Evolutionary conservation across 2,329 filamentous ascomycete species (phyloP).

Genomic region (Venturia effusa): DNA sequence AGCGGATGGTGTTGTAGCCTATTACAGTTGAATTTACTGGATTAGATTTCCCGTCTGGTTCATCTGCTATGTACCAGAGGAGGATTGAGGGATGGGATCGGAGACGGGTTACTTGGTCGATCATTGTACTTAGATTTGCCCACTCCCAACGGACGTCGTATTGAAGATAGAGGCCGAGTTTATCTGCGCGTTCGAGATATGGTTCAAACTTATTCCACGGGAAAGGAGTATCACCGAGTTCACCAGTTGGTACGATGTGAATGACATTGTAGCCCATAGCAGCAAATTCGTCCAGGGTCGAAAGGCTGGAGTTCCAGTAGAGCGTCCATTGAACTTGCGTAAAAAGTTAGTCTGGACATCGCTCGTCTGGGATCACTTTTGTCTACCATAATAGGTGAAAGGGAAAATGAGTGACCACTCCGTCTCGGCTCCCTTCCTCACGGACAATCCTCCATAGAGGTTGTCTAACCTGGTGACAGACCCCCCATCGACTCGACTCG

Average conservation of each 20-base stretch:
- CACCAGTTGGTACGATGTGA: constrained; percentile 31
- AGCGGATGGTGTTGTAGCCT: constrained; percentile 24
- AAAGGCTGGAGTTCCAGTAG: constrained; percentile 15
- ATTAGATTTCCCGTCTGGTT: constrained; percentile 38
- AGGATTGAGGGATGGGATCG: constrained; percentile 27
- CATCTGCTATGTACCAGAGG: constrained; percentile 40
- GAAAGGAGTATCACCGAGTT: constrained; percentile 14
- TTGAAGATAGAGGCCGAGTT: constrained; percentile 35
- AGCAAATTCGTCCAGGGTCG: constrained; percentile 29
- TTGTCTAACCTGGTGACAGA: constrained; percentile 38
- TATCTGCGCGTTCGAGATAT: constrained; percentile 34
- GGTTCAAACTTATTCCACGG: constrained; percentile 24
- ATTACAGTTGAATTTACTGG: not conserved
- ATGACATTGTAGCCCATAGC: constrained; percentile 37
- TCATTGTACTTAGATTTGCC: constrained; percentile 27
- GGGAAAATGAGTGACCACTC: constrained; percentile 29
- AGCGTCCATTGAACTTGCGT: constrained; percentile 28
- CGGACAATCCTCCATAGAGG: constrained; percentile 34
- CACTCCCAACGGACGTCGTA: constrained; percentile 35
- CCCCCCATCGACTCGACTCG: constrained; percentile 22
- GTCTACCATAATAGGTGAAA: constrained; percentile 35
- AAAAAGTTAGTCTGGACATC: constrained; percentile 29
- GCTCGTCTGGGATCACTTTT: constrained; percentile 25
- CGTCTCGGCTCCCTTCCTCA: constrained; percentile 18
- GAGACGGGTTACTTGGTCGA: constrained; percentile 26